Base-by-base conservation (phyloP, 352 stramenopile species). In the Globisporangium nagaii region DNA sequence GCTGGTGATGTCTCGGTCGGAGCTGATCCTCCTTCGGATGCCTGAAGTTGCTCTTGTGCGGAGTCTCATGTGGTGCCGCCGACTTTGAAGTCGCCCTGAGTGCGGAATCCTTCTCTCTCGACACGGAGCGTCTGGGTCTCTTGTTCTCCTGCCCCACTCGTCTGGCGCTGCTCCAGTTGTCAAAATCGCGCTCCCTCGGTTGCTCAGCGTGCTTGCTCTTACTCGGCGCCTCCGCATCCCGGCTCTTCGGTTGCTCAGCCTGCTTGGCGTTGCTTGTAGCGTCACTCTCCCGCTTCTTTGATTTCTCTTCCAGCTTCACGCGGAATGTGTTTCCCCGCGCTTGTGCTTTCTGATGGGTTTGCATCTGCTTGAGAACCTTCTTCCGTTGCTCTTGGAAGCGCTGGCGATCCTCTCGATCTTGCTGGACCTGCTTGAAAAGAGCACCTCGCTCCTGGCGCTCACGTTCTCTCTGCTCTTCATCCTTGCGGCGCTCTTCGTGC, bases 141-240 rank as follows among this genome's bases (percentile, higher is more conserved):
- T 50, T 50, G 27, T 50, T 50, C 27, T 50, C 43, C 43, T 50
- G 43, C 17, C 36, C 43, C 17, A 4, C 30, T 20, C 25, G 25
- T 5, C n/a, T n/a, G n/a, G n/a, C n/a, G n/a, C 22, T 49, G 25
- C 6, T 20, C n/a, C n/a, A n/a, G n/a, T n/a, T n/a, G n/a, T n/a
- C n/a, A n/a, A n/a, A n/a, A n/a, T n/a, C n/a, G n/a, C n/a, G n/a
- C n/a, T n/a, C n/a, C n/a, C n/a, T n/a, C n/a, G n/a, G n/a, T n/a
- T n/a, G n/a, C 17, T 50, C 43, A 27, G 10, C 30, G 13, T 36
- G 25, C 10, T n/a, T n/a, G n/a, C n/a, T n/a, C n/a, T 32, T 49
- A 17, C 6, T 20, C 5, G n/a, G 1, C 25, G 4, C 13, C 15
- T 36, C 27, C 1, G 17, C 20, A 15, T 37, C 27, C 13, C 43